A percentile compares a stretch with the other conserved stretches of the same genome.
These are phyloP conservation scores for Acephala macrosclerotiorum DNA, from an alignment of 2,329 filamentous ascomycete genomes.

Conservation along the genomic window DNA sequence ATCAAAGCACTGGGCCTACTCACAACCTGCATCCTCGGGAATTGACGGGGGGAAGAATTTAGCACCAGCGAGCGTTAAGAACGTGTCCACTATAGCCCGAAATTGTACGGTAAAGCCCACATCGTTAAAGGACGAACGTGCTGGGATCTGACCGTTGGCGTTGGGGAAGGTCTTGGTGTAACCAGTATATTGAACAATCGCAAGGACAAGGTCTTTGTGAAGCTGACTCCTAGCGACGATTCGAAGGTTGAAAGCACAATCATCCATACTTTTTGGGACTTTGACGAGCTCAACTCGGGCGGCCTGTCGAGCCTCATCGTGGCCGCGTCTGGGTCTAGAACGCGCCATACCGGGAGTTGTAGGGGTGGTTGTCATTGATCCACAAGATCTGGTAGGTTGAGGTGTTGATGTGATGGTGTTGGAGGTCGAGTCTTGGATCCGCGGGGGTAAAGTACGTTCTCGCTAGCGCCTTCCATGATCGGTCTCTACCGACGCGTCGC, in stretches of 20 bases:
- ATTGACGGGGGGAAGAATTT: slow-evolving; percentile 19
- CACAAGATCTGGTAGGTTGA: not conserved
- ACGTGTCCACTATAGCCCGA: slow-evolving; percentile 14
- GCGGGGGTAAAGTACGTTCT: not conserved
- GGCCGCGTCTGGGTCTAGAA: not conserved
- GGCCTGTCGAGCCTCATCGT: not conserved
- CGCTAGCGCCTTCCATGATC: not conserved
- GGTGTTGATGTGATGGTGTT: not conserved
- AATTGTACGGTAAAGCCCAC: slow-evolving; percentile 11
- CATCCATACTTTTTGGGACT: not conserved
- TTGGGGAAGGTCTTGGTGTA: slow-evolving; percentile 17
- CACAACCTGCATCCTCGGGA: slow-evolving; percentile 14
- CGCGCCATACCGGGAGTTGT: not conserved
- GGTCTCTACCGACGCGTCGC: not conserved
- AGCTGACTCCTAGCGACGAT: not conserved
- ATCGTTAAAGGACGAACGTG: not conserved
- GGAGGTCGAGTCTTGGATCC: not conserved
- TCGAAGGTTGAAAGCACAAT: not conserved
- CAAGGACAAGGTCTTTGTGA: not conserved
- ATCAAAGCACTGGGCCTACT: not conserved
- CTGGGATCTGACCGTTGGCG: not conserved
- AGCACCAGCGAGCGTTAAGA: slow-evolving; percentile 12
- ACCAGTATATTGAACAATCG: slow-evolving; percentile 12
- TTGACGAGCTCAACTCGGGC: not conserved
- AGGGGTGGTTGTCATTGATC: not conserved